Evolutionary conservation across 169 alveolate genomes (phyloP), one percentile per base, ranked within the genome.

Genomic region (Cryptosporidium baileyi): DNA sequence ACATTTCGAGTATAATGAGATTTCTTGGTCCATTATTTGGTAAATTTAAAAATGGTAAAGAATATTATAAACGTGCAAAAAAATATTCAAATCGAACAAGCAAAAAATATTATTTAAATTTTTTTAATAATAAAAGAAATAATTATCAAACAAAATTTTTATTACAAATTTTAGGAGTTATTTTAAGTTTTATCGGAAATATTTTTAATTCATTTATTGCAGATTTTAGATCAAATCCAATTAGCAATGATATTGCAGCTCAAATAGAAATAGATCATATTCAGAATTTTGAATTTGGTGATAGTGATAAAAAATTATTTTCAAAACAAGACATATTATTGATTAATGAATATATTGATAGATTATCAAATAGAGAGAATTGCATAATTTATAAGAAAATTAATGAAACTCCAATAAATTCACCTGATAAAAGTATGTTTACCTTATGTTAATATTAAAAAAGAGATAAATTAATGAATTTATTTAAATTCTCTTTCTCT

Each of bases 91-190:
- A 5, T 7, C 9, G 13, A 3, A 6, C 34, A 13, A 34, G 49
- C 36, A 74, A 36, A 26, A 51, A 57, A 38, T 51, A 74, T 17
- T 74, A 17, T 38, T 38, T 26, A 22, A 51, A 47, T 4, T 74
- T 54, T 61, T 74, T 74, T 28, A 54, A 60, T 57, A 60, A 74
- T 38, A 74, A 9, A 74, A 74, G 60, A 38, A 74, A 57, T 41
- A 54, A 17, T 30, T 74, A 74, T 19, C 65, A 74, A 24, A 74
- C 65, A 7, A 74, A 74, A 1, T 74, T 74, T 22, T 38, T 74
- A 28, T 54, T 74, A 52, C 61, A 74, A 36, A 54, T 74, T 32
- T 45, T 74, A 22, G 67, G 74, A n/a, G 32, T 54, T 17, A 54
- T 60, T 0, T 11, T 74, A 15, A 57, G 85, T 2, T 57, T 74